phyloP scores from a whole-genome alignment of 2,329 filamentous ascomycete species.

The Akanthomyces dipterigenus region DNA sequence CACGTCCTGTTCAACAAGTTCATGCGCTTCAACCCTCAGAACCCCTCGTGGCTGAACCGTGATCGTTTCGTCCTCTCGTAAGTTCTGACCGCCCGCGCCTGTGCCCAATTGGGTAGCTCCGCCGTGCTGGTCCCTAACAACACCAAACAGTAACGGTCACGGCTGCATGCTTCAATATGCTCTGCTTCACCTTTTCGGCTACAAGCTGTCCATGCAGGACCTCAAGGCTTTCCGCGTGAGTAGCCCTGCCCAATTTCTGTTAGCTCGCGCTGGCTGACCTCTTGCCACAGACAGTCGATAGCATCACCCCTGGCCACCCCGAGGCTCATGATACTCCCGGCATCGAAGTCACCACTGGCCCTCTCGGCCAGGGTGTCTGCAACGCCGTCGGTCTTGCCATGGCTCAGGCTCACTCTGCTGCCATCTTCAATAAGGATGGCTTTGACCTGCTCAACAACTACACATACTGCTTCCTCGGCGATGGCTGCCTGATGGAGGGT shows the following conservation, averaged over 20 bases:
- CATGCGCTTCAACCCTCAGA: slow-evolving; percentile 99
- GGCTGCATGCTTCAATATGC: slow-evolving; percentile 99
- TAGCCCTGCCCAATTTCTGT: slow-evolving; percentile 18
- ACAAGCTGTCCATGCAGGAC: slow-evolving; percentile 78
- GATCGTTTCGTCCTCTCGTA: slow-evolving; percentile 99
- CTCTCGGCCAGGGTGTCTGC: slow-evolving; percentile 92
- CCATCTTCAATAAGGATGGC: slow-evolving; percentile 92
- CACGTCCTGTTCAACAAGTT: slow-evolving; percentile 99
- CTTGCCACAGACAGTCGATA: slow-evolving; percentile 41
- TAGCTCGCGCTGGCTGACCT: background rate
- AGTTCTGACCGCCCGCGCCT: slow-evolving; percentile 37
- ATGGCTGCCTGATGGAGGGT: slow-evolving; percentile 98
- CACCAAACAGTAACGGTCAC: slow-evolving; percentile 74
- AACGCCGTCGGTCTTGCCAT: slow-evolving; percentile 98
- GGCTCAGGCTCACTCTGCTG: slow-evolving; percentile 85
- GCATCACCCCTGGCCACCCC: slow-evolving; percentile 91
- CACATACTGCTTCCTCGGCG: slow-evolving; percentile 94
- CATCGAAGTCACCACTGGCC: slow-evolving; percentile 95
- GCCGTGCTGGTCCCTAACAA: slow-evolving; percentile 11
- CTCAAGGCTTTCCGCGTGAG: slow-evolving; percentile 93
- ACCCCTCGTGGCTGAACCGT: slow-evolving; percentile 93
- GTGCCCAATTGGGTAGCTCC: slow-evolving; percentile 3
- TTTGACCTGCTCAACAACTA: slow-evolving; percentile 92
- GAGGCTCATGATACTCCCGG: slow-evolving; percentile 95
- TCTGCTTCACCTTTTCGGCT: slow-evolving; percentile 94